Conservation (phyloP, 2,329 filamentous ascomycete species). For the Nemania bipapillata region DNA sequence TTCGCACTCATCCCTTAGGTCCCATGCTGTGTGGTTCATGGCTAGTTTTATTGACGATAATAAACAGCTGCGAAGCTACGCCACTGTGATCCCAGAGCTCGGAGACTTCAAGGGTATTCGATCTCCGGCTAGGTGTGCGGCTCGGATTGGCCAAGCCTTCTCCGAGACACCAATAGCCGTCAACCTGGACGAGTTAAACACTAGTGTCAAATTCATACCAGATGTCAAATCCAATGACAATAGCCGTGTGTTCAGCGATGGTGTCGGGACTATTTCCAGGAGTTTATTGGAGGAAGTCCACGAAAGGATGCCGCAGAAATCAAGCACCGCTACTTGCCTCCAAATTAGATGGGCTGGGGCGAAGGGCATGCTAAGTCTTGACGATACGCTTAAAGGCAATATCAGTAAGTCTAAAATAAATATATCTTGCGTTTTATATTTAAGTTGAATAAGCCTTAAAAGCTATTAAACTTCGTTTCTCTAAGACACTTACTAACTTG, state of each 20-base stretch:
- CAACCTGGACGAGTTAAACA: constrained; percentile 55
- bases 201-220: constrained; percentile 52
- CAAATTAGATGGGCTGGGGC: constrained; percentile 79
- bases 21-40: constrained; percentile 75
- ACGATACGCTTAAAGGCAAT: constrained; percentile 68
- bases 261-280: constrained; percentile 77
- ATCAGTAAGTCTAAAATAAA: constrained; percentile 50
- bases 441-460: background rate
- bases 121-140: constrained; percentile 67
- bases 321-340: constrained; percentile 69
- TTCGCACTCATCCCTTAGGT: constrained; percentile 79
- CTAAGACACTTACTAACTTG: background rate
- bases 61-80: constrained; percentile 51
- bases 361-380: constrained; percentile 79
- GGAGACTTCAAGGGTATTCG: constrained; percentile 64
- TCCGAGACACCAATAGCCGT: constrained; percentile 77
- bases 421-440: background rate
- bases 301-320: constrained; percentile 60
- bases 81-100: constrained; percentile 59
- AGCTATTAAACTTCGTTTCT: background rate
- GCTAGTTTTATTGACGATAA: constrained; percentile 58
- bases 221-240: constrained; percentile 65
- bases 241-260: constrained; percentile 77
- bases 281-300: constrained; percentile 70
- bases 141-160: constrained; percentile 74